Base-by-base conservation (phyloP, 495 filamentous ascomycete species). In the Penicilliopsis zonata region DNA sequence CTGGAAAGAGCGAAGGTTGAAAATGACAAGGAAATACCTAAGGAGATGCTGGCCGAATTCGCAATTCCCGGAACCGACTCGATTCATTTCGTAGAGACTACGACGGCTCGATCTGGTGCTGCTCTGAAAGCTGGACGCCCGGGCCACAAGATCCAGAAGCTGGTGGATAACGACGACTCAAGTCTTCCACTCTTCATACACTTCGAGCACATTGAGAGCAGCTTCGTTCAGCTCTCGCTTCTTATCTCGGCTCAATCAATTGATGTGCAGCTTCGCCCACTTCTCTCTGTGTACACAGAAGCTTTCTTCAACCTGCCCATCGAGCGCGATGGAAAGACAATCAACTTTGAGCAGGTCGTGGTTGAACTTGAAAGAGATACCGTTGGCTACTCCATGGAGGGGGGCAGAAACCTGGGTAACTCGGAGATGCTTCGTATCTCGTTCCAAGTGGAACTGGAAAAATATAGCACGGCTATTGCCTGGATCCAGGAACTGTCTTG, bases 291-390 rank as follows among this genome's bases (percentile, higher is more conserved):
- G 14, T 96, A 87, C 50, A 74, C 78, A 16, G 81, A 83, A 35
- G 92, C 86, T 40, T 93, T 95, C 66, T 99, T 96, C 64, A 86
- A 82, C 47, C 82, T 85, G 1, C 88, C 87, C 0, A 75, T 99
- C 29, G 55, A 69, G 47, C 75, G 74, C n/a, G 69, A 86, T 47
- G 86, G 82, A 27, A 63, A 83, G 47, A 70, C 65, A 7, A 59
- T 99, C 10, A 76, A 81, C 37, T 99, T 95, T 49, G 92, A 96
- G 45, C 67, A 93, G 30, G 83, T 96, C 15, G 83, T 94, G 9
- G 80, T 81, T 36, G 73, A 85, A 38, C 61, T 99, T 15, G 92
- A 96, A 53, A 74, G 78, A 46, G 87, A 95, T 44, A 96, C 92
- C 0, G 77, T 95, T 31, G 73, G 71, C 38, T 95, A 92, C 49